Conservation (phyloP, 2,329 filamentous ascomycete species). For the Epichloe elymi region DNA sequence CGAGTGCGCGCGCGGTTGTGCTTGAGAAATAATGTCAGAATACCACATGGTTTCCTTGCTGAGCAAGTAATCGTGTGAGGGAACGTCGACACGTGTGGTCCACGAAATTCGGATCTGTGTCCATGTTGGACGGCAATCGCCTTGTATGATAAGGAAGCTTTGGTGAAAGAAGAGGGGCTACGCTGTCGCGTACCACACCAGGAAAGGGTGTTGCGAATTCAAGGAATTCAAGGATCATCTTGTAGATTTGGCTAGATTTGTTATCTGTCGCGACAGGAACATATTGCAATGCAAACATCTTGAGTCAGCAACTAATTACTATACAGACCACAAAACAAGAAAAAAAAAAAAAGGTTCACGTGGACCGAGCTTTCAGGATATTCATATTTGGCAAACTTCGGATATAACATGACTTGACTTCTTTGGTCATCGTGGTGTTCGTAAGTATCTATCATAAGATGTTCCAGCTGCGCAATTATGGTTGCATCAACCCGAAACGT, state of each 20-base stretch:
- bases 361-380: background rate
- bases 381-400: background rate
- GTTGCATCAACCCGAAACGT: background rate
- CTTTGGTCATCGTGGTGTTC: background rate
- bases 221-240: background rate
- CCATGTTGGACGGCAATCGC: no score
- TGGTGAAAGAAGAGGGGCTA: background rate
- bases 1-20: background rate
- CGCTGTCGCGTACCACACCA: background rate
- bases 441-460: constrained; percentile 8
- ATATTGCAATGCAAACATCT: background rate
- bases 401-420: background rate
- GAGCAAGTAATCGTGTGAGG: no score
- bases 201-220: background rate
- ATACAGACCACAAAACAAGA: background rate
- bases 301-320: background rate
- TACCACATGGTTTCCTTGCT: no score
- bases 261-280: background rate
- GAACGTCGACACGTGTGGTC: no score
- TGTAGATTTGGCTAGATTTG: background rate
- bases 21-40: background rate
- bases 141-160: constrained; percentile 1
- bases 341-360: background rate
- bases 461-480: background rate
- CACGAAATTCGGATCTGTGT: no score